phyloP scores from a whole-genome alignment of 495 filamentous ascomycete species.

The Podospora anserina region DNA sequence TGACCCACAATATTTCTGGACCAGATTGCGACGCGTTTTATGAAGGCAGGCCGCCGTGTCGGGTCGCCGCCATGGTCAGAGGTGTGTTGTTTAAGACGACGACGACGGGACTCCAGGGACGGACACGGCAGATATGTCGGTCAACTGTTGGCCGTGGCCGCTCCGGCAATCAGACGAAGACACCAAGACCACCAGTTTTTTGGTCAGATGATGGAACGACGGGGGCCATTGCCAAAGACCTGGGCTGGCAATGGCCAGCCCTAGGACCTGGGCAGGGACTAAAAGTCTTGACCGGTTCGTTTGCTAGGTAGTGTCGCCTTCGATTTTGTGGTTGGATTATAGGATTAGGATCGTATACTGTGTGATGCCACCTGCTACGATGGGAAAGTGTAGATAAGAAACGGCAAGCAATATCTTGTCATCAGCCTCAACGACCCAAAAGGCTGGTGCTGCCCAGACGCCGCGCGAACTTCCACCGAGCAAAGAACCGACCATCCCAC shows the following conservation, averaged over 20 bases:
- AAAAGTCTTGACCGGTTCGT: background rate
- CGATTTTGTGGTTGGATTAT: background rate
- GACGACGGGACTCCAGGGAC: background rate
- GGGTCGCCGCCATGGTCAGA: background rate
- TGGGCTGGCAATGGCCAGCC: no score
- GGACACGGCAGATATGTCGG: conserved; percentile 1
- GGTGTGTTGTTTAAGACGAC: background rate
- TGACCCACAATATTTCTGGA: background rate
- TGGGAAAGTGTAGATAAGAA: background rate
- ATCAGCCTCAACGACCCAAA: conserved; percentile 6
- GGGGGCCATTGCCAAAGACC: background rate
- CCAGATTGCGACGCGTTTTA: background rate
- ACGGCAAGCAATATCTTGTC: background rate
- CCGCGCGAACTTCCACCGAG: background rate
- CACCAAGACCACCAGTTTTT: conserved; percentile 1
- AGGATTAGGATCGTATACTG: background rate
- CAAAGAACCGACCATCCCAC: background rate
- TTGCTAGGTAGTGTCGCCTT: no score
- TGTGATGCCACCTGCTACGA: conserved; percentile 1
- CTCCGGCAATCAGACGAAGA: conserved; percentile 5
- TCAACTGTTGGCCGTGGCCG: conserved; percentile 1
- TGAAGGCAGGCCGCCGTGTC: conserved; percentile 1
- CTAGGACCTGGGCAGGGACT: background rate
- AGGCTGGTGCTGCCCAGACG: conserved; percentile 5
- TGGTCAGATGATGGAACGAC: background rate